phyloP scores from a whole-genome alignment of 2,329 filamentous ascomycete species.

The Fonsecaea nubica region DNA sequence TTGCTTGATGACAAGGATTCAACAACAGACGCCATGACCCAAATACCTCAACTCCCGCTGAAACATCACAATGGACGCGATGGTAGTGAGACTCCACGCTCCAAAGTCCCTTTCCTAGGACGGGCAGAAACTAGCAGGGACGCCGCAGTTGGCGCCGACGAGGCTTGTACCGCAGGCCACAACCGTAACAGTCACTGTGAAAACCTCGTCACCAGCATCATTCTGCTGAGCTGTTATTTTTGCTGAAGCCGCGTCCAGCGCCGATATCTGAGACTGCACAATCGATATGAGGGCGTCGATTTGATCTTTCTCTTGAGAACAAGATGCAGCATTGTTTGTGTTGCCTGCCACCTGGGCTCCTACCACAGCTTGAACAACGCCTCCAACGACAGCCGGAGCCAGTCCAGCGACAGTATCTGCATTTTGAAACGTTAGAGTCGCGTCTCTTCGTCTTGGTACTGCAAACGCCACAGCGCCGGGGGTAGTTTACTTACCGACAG shows the following conservation, averaged over 20 bases:
- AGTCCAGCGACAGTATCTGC: conserved; percentile 6
- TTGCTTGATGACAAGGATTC: no score
- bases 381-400: conserved; percentile 1
- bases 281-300: conserved; percentile 19
- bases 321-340: conserved; percentile 9
- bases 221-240: conserved; percentile 9
- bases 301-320: conserved; percentile 11
- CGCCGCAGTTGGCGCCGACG: neutral
- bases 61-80: no score
- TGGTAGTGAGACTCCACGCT: no score
- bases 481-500: neutral
- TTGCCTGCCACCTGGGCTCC: conserved; percentile 8
- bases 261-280: conserved; percentile 11
- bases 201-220: conserved; percentile 9
- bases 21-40: no score
- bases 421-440: neutral
- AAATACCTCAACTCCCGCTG: no score
- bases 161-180: conserved; percentile 9
- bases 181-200: conserved; percentile 2
- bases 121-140: conserved; percentile 6
- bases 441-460: no score
- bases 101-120: neutral
- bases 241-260: conserved; percentile 4
- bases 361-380: conserved; percentile 8
- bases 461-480: neutral